Percentiles rank a stretch among this genome's conserved stretches.
Conservation (phyloP, 805 yeast genomes). For the Candida golubevii region DNA sequence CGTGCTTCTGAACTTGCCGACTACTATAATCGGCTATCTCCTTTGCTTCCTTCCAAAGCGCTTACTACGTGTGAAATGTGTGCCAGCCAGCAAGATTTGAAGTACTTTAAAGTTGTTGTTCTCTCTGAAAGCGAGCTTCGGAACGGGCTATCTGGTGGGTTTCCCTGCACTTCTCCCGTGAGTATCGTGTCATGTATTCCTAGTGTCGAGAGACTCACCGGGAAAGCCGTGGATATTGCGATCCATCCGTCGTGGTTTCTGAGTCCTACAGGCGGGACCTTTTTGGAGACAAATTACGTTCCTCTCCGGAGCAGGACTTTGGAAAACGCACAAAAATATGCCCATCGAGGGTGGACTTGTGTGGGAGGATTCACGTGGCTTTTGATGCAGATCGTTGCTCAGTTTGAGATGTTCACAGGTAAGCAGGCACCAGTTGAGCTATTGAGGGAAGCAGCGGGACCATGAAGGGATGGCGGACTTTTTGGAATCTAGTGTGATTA, state of each 20-base stretch:
- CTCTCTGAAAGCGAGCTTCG: not conserved
- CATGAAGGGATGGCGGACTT: too few relatives aligned
- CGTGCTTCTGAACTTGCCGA: not conserved
- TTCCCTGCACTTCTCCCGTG: conserved; percentile 3
- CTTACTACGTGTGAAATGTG: conserved; percentile 1
- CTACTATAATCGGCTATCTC: conserved; percentile 3
- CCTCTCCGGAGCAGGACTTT: not conserved
- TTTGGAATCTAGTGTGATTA: too few relatives aligned
- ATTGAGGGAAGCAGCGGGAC: conserved; percentile 4
- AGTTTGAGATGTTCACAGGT: conserved; percentile 17
- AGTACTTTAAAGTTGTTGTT: conserved; percentile 1
- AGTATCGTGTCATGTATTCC: conserved; percentile 12
- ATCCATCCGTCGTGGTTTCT: conserved; percentile 13
- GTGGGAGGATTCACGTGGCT: conserved; percentile 16
- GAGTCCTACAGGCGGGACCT: conserved; percentile 11
- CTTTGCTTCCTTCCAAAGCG: conserved; percentile 5
- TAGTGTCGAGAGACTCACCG: conserved; percentile 7
- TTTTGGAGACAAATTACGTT: conserved; percentile 8
- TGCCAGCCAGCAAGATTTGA: conserved; percentile 3
- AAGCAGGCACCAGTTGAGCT: conserved; percentile 16
- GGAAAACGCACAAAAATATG: conserved; percentile 3
- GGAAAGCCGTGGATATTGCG: conserved; percentile 2
- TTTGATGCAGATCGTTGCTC: conserved; percentile 13
- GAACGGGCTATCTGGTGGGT: not conserved
- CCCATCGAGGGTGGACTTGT: conserved; percentile 13